Percentiles rank a stretch among this genome's conserved stretches.
phyloP scores from a whole-genome alignment of 176 grass and related monocot genomes.

The Eleusine indica region DNA sequence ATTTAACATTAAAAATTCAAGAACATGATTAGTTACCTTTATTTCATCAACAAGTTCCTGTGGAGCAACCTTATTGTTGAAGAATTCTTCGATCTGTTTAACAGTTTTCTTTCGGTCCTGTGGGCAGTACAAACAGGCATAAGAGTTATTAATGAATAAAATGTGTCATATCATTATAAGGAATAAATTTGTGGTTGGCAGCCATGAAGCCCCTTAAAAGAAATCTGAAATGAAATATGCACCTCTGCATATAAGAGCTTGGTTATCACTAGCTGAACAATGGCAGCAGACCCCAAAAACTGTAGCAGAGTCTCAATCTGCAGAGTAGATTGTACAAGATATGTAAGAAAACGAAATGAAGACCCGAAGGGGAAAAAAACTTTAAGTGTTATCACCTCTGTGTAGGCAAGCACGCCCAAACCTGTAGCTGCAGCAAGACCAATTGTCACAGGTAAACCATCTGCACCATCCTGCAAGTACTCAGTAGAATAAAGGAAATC shows the following conservation, averaged over 20 bases:
- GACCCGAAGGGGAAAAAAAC: not conserved
- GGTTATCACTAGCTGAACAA: conserved; percentile 73
- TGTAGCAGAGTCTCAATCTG: conserved; percentile 98
- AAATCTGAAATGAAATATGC: conserved; percentile 31
- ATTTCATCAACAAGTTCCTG: conserved; percentile 97
- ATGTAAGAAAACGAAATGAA: conserved; percentile 5
- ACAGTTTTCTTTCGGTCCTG: conserved; percentile 86
- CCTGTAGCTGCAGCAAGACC: conserved; percentile 88
- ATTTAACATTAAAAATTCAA: not conserved
- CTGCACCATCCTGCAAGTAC: conserved; percentile 58
- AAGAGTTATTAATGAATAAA: conserved; percentile 2
- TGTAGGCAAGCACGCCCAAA: conserved; percentile 75
- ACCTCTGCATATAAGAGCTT: conserved; percentile 86
- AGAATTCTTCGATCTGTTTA: conserved; percentile 77
- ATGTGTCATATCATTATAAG: not conserved
- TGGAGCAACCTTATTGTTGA: conserved; percentile 94
- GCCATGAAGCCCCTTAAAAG: conserved; percentile 8
- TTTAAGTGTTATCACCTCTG: conserved; percentile 57
- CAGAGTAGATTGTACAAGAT: conserved; percentile 29
- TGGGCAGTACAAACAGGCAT: conserved; percentile 22
- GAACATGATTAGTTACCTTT: conserved; percentile 58
- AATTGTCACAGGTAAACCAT: conserved; percentile 77
- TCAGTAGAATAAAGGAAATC: conserved; percentile 21
- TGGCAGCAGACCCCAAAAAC: conserved; percentile 85
- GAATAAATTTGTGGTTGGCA: not conserved